Base-by-base conservation (phyloP, 306 rosid species). In the Lagenaria siceraria region DNA sequence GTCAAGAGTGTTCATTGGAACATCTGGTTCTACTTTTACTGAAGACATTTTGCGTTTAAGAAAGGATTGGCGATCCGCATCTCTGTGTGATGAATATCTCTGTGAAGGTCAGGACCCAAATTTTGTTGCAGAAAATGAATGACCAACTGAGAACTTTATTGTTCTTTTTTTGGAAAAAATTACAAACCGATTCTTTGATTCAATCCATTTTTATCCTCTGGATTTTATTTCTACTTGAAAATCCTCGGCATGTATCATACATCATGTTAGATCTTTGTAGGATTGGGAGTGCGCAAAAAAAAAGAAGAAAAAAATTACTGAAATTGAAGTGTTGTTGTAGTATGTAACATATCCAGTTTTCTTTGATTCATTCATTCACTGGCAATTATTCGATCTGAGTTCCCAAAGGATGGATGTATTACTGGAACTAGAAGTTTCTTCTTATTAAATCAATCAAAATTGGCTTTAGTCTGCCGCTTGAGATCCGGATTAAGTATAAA, bases 1-100 rank as follows among this genome's bases (percentile, higher is more conserved):
- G 97, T 87, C 98, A 8, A 89, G 86, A 13, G 98, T 90, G 69
- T 94, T 94, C 86, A 87, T 95, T 17, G 98, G 98, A 82, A 96
- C 98, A 48, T 82, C 98, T 22, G 98, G 97, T 70, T 92, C 98
- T 58, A 92, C 98, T 76, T 95, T 95, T 87, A 95, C 98, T 0
- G 97, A 90, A 79, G 98, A 95, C 86, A 95, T 95, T 78, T 80
- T 92, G 81, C 88, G 98, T 79, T 86, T 95, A 25, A 88, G 98
- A 77, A 95, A 84, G 85, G 98, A 80, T 75, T 95, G 98, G 98
- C 90, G 87, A 62, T 88, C 97, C 0, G 93, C 93, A 35, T 94
- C 98, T 5, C 33, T 81, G 59, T 94, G 98, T 78, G 98, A 94
- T 74, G 93, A 90, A 84, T 92, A 90, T 81, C 96, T 94, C 73